Evolutionary conservation across 345 rosid genomes (phyloP).

Genomic region (Kandelia obovata): DNA sequence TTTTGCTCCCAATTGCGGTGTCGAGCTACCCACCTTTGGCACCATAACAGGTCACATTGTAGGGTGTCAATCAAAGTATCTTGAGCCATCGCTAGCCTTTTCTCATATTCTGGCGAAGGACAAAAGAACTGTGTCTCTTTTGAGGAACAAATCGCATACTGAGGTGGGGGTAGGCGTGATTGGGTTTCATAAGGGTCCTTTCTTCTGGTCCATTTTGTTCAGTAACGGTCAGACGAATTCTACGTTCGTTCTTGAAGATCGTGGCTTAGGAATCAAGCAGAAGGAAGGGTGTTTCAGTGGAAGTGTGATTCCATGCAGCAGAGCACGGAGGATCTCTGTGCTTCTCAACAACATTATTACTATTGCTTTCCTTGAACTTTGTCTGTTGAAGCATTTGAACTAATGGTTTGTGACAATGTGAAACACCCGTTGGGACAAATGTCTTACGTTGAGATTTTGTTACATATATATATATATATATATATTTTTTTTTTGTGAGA

Average conservation of each 20-base stretch:
- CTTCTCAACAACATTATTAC: slow-evolving; percentile 15
- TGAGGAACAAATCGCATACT: slow-evolving; percentile 59
- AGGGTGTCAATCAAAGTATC: slow-evolving; percentile 65
- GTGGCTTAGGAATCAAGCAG: slow-evolving; percentile 72
- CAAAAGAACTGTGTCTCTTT: slow-evolving; percentile 37
- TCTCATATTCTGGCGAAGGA: slow-evolving; percentile 60
- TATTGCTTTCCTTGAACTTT: slow-evolving; percentile 19
- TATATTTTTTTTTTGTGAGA: neutral
- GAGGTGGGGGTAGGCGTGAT: slow-evolving; percentile 77
- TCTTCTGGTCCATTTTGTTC: slow-evolving; percentile 70
- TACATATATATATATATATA: too few relatives aligned
- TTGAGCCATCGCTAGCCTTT: slow-evolving; percentile 52
- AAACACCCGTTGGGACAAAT: neutral
- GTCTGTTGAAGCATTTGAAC: slow-evolving; percentile 12
- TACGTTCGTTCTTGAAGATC: slow-evolving; percentile 68
- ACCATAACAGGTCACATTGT: slow-evolving; percentile 71
- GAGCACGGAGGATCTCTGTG: slow-evolving; percentile 28
- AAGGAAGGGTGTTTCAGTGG: slow-evolving; percentile 79
- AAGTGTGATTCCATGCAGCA: slow-evolving; percentile 58
- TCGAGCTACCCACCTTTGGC: slow-evolving; percentile 72
- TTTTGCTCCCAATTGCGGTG: slow-evolving; percentile 83
- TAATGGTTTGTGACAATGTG: slow-evolving; percentile 6
- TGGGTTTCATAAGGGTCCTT: slow-evolving; percentile 53
- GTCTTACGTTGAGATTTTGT: neutral
- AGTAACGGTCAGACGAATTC: slow-evolving; percentile 54